Evolutionary conservation across 2,329 filamentous ascomycete genomes (phyloP).

Genomic region (Penicillium sp.): DNA sequence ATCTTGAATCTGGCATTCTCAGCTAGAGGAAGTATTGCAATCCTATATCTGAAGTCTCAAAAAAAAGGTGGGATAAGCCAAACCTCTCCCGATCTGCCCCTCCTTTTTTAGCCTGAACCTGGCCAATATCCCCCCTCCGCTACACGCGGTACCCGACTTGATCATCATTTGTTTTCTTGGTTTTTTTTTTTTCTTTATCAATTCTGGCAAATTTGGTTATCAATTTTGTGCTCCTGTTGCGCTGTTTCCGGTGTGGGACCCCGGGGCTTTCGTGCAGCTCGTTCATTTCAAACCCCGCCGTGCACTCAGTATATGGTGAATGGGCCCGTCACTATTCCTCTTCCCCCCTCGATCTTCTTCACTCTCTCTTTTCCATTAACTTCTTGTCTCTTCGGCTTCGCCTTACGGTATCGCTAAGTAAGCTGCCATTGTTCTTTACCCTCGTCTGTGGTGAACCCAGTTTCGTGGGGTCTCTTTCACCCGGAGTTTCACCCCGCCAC

Average conservation of each 20-base stretch:
- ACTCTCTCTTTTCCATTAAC: neutral
- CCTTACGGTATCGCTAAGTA: conserved; percentile 10
- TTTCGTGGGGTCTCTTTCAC: neutral
- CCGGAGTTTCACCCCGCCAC: neutral
- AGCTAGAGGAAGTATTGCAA: neutral
- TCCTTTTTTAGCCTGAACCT: conserved; percentile 4
- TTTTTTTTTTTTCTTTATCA: neutral
- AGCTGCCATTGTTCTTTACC: conserved; percentile 3
- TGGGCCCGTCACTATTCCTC: conserved; percentile 1
- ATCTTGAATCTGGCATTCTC: neutral
- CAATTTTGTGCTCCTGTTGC: neutral
- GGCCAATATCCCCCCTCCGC: conserved; percentile 1
- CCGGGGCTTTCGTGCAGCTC: neutral
- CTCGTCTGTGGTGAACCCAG: neutral
- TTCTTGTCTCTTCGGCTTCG: neutral
- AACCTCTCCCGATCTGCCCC: conserved; percentile 1
- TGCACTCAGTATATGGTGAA: conserved; percentile 9
- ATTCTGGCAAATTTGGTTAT: neutral
- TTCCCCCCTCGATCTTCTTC: neutral
- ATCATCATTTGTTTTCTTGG: neutral
- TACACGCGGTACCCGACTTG: conserved; percentile 18
- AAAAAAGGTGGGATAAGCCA: conserved; percentile 15
- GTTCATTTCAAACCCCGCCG: conserved; percentile 1
- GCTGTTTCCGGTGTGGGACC: conserved; percentile 3
- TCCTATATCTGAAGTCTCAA: neutral